Percentiles rank a stretch among this genome's conserved stretches.
Conservation (phyloP, 2,329 filamentous ascomycete genomes). For the Fonsecaea erecta region DNA sequence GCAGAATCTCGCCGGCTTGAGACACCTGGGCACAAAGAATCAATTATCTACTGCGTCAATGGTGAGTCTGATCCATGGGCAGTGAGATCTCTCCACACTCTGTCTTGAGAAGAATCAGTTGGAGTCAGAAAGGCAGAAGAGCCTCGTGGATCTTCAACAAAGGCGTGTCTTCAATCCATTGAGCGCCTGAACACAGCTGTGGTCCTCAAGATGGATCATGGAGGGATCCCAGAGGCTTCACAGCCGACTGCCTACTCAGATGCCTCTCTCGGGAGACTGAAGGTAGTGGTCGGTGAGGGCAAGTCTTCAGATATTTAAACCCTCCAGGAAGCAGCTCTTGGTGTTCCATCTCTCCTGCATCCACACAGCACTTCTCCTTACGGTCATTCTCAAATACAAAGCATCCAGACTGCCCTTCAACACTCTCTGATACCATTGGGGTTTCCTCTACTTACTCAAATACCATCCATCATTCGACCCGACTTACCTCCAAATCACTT, state of each 20-base stretch:
- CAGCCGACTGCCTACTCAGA: not conserved
- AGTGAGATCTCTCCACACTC: not conserved
- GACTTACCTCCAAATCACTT: not conserved
- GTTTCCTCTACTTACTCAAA: too few relatives aligned
- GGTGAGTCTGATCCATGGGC: not conserved
- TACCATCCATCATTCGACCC: too few relatives aligned
- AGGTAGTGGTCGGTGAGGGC: not conserved
- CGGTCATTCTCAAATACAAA: too few relatives aligned
- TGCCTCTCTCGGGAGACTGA: not conserved
- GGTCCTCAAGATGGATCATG: not conserved
- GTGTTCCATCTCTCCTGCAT: not conserved
- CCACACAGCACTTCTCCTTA: not conserved
- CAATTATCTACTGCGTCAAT: not conserved
- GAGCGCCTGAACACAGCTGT: not conserved
- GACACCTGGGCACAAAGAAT: not conserved
- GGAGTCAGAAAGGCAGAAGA: not conserved
- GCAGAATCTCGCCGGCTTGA: not conserved
- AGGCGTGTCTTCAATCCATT: not conserved
- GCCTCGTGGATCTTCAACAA: not conserved
- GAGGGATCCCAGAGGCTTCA: not conserved
- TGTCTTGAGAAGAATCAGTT: not conserved
- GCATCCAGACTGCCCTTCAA: not conserved
- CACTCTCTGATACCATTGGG: not conserved
- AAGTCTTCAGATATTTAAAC: not conserved
- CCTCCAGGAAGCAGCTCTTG: not conserved